Evolutionary conservation across 1,284 basidiomycete genomes (phyloP).

Genomic region (Mycosarcoma maydis): DNA sequence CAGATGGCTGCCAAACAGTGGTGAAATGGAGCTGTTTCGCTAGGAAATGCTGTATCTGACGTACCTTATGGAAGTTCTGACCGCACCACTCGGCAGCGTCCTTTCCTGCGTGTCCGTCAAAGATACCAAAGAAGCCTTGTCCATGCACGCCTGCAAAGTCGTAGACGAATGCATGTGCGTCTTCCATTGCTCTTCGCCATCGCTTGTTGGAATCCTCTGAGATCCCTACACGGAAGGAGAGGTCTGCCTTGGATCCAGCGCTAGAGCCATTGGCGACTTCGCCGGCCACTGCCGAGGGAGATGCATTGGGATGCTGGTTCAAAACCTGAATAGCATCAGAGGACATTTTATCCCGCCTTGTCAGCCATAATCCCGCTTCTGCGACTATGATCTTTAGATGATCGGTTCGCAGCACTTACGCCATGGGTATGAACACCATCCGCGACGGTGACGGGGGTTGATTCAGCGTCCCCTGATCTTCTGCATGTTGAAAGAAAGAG

Average conservation of each 20-base stretch:
- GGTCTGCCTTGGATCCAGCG: neutral
- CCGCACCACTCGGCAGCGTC: conserved; percentile 99
- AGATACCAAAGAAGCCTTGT: conserved; percentile 97
- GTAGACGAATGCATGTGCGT: conserved; percentile 93
- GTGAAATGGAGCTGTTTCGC: neutral
- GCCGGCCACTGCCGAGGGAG: conserved; percentile 3
- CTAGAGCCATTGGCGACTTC: conserved; percentile 1
- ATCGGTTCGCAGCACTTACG: no score
- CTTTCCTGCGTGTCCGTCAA: conserved; percentile 98
- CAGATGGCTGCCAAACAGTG: neutral
- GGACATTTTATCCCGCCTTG: neutral
- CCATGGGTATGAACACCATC: conserved; percentile 32
- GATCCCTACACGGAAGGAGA: conserved; percentile 78
- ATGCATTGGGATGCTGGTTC: conserved; percentile 37
- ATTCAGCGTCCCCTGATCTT: conserved; percentile 35
- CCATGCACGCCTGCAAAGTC: conserved; percentile 90
- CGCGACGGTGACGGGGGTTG: conserved; percentile 27
- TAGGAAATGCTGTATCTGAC: no score
- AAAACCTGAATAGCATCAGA: conserved; percentile 14
- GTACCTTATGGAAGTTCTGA: conserved; percentile 89
- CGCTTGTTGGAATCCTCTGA: conserved; percentile 85
- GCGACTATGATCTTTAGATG: no score
- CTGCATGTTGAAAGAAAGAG: neutral
- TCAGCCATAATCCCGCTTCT: no score
- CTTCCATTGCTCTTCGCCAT: conserved; percentile 93